phyloP scores from a whole-genome alignment of 805 yeast genomes.

The Kuraishia molischiana region DNA sequence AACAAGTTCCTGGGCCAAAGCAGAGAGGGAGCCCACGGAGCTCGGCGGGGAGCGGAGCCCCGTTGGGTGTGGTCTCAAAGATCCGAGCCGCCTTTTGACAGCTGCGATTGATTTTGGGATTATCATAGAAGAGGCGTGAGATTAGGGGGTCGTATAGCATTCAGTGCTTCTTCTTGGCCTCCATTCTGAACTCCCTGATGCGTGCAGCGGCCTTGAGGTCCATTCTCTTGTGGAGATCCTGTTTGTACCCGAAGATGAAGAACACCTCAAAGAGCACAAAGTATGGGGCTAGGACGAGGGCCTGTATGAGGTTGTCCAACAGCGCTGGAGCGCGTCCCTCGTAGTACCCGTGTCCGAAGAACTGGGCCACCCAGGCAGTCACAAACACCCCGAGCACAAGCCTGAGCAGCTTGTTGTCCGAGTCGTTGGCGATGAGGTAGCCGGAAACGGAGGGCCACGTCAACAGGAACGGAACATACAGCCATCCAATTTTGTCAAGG shows the following conservation, averaged over 20 bases:
- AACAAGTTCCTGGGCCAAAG: too few species aligned
- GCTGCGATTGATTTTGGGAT: too few species aligned
- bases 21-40: too few species aligned
- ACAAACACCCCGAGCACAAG: constrained; percentile 34
- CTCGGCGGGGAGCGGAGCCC: too few species aligned
- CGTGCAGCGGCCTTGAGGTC: constrained; percentile 32
- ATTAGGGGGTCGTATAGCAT: too few species aligned
- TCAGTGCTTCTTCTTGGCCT: background rate
- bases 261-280: constrained; percentile 76
- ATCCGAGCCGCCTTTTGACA: too few species aligned
- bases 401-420: constrained; percentile 13
- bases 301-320: constrained; percentile 73
- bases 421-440: constrained; percentile 8
- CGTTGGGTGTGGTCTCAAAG: too few species aligned
- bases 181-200: constrained; percentile 22
- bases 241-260: constrained; percentile 55
- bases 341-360: constrained; percentile 76
- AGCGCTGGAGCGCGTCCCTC: constrained; percentile 85
- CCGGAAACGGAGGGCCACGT: constrained; percentile 11
- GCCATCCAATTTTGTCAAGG: constrained; percentile 44
- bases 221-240: constrained; percentile 39
- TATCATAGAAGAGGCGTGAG: too few species aligned
- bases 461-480: constrained; percentile 29
- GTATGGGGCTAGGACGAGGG: constrained; percentile 84
- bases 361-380: constrained; percentile 71